Conservation (phyloP, 2,329 filamentous ascomycete genomes). For the Magnaporthiopsis poae region DNA sequence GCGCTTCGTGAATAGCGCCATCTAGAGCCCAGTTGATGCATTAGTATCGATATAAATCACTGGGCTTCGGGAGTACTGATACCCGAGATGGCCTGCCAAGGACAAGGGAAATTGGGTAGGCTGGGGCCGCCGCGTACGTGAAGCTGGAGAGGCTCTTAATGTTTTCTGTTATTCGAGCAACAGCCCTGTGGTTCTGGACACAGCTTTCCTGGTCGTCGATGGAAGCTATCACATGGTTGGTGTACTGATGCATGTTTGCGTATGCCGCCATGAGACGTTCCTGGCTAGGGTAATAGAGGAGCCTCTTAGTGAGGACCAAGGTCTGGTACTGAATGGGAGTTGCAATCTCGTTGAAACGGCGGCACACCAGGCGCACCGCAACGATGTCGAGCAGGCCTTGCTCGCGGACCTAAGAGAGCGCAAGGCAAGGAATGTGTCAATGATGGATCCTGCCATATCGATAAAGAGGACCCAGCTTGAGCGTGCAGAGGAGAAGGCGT, state of each 20-base stretch:
- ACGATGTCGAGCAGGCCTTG: background rate
- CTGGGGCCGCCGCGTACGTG: background rate
- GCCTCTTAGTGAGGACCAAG: conserved; percentile 1
- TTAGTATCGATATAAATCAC: too few relatives aligned
- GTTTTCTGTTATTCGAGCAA: background rate
- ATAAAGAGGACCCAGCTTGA: background rate
- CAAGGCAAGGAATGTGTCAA: too few relatives aligned
- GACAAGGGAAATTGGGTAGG: too few relatives aligned
- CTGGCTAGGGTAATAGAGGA: background rate
- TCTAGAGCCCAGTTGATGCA: background rate
- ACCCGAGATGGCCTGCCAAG: too few relatives aligned
- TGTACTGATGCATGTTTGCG: conserved; percentile 4
- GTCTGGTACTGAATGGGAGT: conserved; percentile 5
- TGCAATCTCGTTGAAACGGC: conserved; percentile 6
- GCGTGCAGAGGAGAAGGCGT: background rate
- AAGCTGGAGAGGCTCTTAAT: conserved; percentile 1
- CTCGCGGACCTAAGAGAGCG: conserved; percentile 1
- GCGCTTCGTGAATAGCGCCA: conserved; percentile 1
- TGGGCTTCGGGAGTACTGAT: too few relatives aligned
- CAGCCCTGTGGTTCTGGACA: background rate
- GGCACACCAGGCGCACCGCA: conserved; percentile 3
- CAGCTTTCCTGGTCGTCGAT: conserved; percentile 5
- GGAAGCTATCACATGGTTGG: conserved; percentile 3
- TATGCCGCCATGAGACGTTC: background rate
- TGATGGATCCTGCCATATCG: too few relatives aligned